phyloP scores from a whole-genome alignment of 352 stramenopile species.

The Phytophthora idaei region DNA sequence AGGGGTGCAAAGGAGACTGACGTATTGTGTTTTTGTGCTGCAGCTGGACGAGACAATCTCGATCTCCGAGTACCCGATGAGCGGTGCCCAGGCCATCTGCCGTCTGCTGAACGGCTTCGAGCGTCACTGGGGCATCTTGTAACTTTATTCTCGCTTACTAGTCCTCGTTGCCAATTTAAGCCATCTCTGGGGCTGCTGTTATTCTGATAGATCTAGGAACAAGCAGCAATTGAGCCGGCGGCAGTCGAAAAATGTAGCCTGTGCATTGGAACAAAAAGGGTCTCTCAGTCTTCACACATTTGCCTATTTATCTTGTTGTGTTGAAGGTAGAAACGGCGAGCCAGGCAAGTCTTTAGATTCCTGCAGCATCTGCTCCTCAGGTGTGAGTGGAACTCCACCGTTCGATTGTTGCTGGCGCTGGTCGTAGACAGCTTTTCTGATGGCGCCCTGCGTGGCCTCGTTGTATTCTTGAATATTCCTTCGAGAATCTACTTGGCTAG shows the following conservation, averaged over 20 bases:
- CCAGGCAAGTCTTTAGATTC: slow-evolving; percentile 87
- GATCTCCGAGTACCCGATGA: slow-evolving; percentile 98
- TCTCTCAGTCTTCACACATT: neutral
- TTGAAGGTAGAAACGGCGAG: slow-evolving; percentile 40
- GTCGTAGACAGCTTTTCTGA: slow-evolving; percentile 99
- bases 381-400: slow-evolving; percentile 90
- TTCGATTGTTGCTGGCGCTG: slow-evolving; percentile 92
- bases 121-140: slow-evolving; percentile 98
- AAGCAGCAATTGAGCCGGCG: neutral
- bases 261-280: slow-evolving; percentile 10
- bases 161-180: slow-evolving; percentile 1
- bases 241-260: slow-evolving; percentile 17
- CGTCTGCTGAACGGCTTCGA: slow-evolving; percentile 98
- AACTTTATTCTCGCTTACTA: slow-evolving; percentile 44
- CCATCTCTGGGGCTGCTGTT: neutral
- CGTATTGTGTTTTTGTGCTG: slow-evolving; percentile 14
- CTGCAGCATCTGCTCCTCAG: slow-evolving; percentile 93
- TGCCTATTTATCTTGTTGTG: slow-evolving; percentile 8
- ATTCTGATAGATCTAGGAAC: slow-evolving; percentile 11
- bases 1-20: neutral
- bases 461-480: slow-evolving; percentile 97
- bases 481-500: slow-evolving; percentile 96
- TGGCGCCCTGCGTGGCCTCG: slow-evolving; percentile 95
- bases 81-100: slow-evolving; percentile 96
- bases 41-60: slow-evolving; percentile 97